Evolutionary conservation across 108 stramenopile genomes (phyloP).

Genomic region (Ochromonas danica): DNA sequence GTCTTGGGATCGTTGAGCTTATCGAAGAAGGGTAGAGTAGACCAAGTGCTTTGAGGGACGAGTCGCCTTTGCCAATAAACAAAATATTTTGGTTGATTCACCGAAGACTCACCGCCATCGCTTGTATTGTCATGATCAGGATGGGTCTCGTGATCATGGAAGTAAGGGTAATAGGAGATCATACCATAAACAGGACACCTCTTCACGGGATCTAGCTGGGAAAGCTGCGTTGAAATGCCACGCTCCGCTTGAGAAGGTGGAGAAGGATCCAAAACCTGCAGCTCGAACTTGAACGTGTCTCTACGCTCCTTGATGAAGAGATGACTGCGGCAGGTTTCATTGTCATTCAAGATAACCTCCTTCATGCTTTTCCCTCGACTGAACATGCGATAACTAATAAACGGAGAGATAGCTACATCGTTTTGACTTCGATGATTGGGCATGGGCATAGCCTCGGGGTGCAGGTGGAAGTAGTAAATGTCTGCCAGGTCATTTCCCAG

Average conservation of each 20-base stretch:
- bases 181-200: no score
- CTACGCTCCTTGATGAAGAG: background rate
- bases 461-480: conserved; percentile 31
- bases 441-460: background rate
- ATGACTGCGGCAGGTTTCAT: background rate
- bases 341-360: background rate
- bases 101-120: conserved; percentile 20
- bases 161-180: conserved; percentile 48
- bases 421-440: background rate
- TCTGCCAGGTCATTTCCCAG: background rate
- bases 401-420: background rate
- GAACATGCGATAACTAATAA: background rate
- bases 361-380: background rate
- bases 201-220: no score
- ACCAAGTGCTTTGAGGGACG: conserved; percentile 45
- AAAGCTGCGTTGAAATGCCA: background rate
- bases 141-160: conserved; percentile 45
- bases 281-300: background rate
- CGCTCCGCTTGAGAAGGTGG: background rate
- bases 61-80: conserved; percentile 47
- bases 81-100: conserved; percentile 21
- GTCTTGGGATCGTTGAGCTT: conserved; percentile 24
- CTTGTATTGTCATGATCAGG: conserved; percentile 8
- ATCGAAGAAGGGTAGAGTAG: conserved; percentile 38
- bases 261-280: background rate